Conservation (phyloP, 345 rosid genomes). For the Sisymbrium altissimum region DNA sequence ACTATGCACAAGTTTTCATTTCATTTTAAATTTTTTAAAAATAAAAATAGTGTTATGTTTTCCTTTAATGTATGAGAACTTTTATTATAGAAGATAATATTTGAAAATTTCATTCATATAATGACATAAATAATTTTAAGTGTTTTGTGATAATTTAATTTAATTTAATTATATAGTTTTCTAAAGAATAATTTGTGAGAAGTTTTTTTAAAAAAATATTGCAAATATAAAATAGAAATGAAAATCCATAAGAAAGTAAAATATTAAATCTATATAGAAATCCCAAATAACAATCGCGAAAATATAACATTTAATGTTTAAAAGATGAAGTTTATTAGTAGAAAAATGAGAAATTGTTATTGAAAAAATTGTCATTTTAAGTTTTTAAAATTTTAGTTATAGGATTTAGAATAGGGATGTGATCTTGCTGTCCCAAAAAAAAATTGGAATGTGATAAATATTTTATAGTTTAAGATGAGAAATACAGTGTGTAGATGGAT, state of each 20-base stretch:
- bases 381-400: background rate
- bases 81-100: no score
- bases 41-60: no score
- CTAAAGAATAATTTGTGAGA: no score
- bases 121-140: no score
- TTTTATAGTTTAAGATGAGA: background rate
- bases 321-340: background rate
- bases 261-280: background rate
- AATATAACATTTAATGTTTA: background rate
- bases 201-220: no score
- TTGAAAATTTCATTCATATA: no score
- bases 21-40: no score
- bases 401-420: background rate
- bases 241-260: background rate
- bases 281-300: background rate
- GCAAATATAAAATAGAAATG: background rate
- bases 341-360: background rate
- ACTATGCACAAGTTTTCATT: no score
- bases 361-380: background rate
- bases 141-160: no score
- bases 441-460: background rate
- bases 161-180: no score
- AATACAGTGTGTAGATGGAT: background rate
- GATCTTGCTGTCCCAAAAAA: background rate
- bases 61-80: no score